Percentiles rank a stretch among this genome's conserved stretches.
Conservation (phyloP, 1,284 basidiomycete genomes). For the Anthracocystis walkeri region DNA sequence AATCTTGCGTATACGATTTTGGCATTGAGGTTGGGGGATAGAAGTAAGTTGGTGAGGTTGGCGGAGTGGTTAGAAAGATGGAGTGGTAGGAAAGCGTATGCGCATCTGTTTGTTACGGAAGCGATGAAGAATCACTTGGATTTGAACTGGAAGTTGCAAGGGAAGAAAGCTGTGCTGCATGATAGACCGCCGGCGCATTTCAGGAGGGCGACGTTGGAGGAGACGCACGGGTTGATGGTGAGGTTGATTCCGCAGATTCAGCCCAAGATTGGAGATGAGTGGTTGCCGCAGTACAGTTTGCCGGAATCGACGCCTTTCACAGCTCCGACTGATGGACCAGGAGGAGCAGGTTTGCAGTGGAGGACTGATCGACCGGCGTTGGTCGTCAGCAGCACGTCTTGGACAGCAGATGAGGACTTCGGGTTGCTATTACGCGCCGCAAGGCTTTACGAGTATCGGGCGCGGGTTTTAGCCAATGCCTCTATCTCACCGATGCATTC, state of each 20-base stretch:
- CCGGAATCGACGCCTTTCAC: conserved; percentile 53
- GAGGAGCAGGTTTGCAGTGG: conserved; percentile 16
- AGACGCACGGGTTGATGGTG: conserved; percentile 43
- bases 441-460: conserved; percentile 77
- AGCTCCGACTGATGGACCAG: neutral
- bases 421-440: conserved; percentile 74
- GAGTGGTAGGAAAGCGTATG: conserved; percentile 75
- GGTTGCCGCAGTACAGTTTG: conserved; percentile 22
- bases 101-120: conserved; percentile 91
- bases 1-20: conserved; percentile 96
- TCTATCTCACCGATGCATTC: conserved; percentile 16
- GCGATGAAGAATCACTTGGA: conserved; percentile 83
- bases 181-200: conserved; percentile 50
- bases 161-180: conserved; percentile 73
- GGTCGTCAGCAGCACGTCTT: conserved; percentile 91
- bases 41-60: conserved; percentile 79
- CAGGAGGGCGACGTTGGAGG: conserved; percentile 15
- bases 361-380: conserved; percentile 78
- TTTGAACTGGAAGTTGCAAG: conserved; percentile 76
- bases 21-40: conserved; percentile 79
- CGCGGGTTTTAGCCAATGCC: conserved; percentile 24
- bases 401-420: conserved; percentile 99
- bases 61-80: conserved; percentile 57
- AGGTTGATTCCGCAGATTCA: conserved; percentile 30
- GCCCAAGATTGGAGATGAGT: conserved; percentile 32